Percentiles rank a stretch among this genome's conserved stretches.
phyloP scores from a whole-genome alignment of 2,329 filamentous ascomycete species.

The Pseudocercospora eumusae region DNA sequence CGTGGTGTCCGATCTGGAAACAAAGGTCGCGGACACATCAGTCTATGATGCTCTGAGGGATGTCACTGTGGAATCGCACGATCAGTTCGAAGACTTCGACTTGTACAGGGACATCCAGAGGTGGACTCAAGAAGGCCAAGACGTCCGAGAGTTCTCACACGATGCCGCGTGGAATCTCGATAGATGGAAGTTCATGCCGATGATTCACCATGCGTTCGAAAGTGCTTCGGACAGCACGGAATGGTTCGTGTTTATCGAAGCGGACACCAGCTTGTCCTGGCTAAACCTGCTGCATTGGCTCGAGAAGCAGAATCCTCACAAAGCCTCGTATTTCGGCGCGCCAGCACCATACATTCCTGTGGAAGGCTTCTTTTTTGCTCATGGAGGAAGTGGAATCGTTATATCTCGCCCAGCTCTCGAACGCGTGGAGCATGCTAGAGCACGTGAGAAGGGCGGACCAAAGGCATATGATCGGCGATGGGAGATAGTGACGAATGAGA shows the following conservation, averaged over 20 bases:
- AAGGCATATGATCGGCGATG: slow-evolving; percentile 27
- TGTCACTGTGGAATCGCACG: slow-evolving; percentile 31
- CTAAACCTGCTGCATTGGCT: slow-evolving; percentile 50
- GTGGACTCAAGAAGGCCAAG: slow-evolving; percentile 36
- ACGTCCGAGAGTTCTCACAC: slow-evolving; percentile 34
- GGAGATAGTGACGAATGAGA: slow-evolving; percentile 27
- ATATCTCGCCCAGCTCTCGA: slow-evolving; percentile 30
- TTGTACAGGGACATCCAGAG: slow-evolving; percentile 38
- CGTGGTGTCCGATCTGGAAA: slow-evolving; percentile 56
- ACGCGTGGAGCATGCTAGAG: slow-evolving; percentile 12
- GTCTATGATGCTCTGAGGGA: slow-evolving; percentile 37
- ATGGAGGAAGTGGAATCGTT: slow-evolving; percentile 34
- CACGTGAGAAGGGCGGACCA: slow-evolving; percentile 7
- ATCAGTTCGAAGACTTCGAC: slow-evolving; percentile 39
- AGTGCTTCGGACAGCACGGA: slow-evolving; percentile 46
- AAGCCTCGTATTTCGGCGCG: slow-evolving; percentile 53
- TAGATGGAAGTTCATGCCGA: slow-evolving; percentile 60
- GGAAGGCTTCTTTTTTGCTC: slow-evolving; percentile 24
- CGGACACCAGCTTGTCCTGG: slow-evolving; percentile 52
- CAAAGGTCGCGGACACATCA: slow-evolving; percentile 46
- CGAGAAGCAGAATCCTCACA: slow-evolving; percentile 46
- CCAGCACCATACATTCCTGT: slow-evolving; percentile 48
- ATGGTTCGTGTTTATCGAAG: slow-evolving; percentile 58
- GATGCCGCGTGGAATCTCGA: slow-evolving; percentile 55
- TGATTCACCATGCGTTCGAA: slow-evolving; percentile 55